phyloP scores from a whole-genome alignment of 73 alveolate species.

The Paramecium caudatum region DNA sequence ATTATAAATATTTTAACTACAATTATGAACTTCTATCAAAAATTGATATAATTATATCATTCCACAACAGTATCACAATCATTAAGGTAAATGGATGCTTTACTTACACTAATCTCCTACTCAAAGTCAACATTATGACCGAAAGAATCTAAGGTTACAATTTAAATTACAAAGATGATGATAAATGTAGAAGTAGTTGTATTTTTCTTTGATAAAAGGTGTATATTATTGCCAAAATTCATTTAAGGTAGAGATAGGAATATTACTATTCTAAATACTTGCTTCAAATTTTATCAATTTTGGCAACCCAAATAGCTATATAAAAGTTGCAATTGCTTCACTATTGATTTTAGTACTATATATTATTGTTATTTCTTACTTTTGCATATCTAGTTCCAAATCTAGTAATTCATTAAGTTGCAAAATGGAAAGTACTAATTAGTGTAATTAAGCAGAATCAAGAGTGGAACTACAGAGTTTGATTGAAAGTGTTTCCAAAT shows the following conservation, averaged over 20 bases:
- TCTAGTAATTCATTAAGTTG: neutral
- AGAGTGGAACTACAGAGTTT: neutral
- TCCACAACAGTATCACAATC: too few species aligned
- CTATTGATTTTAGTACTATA: too few species aligned
- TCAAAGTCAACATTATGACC: neutral
- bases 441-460: neutral
- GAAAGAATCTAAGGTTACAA: neutral
- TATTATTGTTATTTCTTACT: too few species aligned
- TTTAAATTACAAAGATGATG: conserved; percentile 15
- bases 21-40: too few species aligned
- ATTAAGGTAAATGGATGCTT: neutral
- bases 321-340: too few species aligned
- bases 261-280: neutral
- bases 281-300: neutral
- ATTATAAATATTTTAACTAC: too few species aligned
- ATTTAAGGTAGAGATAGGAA: neutral
- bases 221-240: neutral
- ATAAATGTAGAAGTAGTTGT: neutral
- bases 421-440: neutral
- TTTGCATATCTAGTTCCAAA: conserved; percentile 9
- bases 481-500: neutral
- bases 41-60: too few species aligned
- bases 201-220: neutral
- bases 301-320: too few species aligned
- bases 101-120: neutral